These are phyloP conservation scores for Acanthamoeba pearcei DNA, from an alignment of 208 protist genomes.

Conservation along the genomic window DNA sequence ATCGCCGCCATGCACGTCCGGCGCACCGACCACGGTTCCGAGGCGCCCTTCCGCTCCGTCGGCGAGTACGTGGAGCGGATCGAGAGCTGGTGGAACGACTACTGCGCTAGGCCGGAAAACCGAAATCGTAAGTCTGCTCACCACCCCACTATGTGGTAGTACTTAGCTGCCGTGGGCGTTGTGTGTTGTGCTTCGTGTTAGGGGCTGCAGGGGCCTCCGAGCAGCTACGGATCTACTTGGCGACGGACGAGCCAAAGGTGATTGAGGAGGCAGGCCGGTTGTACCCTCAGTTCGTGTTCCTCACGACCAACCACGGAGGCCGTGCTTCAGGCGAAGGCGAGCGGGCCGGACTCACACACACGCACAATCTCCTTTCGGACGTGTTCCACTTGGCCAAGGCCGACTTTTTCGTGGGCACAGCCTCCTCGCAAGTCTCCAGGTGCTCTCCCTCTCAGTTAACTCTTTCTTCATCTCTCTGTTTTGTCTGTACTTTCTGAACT, in stretches of 20 bases:
- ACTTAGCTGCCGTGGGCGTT: too few species aligned
- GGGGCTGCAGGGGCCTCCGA: background rate
- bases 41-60: slow-evolving; percentile 22
- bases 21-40: background rate
- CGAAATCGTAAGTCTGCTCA: too few species aligned
- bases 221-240: background rate
- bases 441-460: background rate
- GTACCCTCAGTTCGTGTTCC: background rate
- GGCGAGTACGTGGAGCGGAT: slow-evolving; percentile 7
- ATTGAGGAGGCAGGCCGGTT: background rate
- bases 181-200: too few species aligned
- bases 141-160: too few species aligned
- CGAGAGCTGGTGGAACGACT: background rate
- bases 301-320: background rate
- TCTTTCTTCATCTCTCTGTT: too few species aligned
- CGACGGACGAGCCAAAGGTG: slow-evolving; percentile 9
- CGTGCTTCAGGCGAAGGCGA: slow-evolving; percentile 6
- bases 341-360: background rate
- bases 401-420: slow-evolving; percentile 37
- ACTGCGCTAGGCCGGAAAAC: background rate
- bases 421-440: background rate
- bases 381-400: slow-evolving; percentile 1
- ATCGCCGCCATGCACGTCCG: slow-evolving; percentile 34
- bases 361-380: slow-evolving; percentile 5
- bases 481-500: too few species aligned